Evolutionary conservation across 2,329 filamentous ascomycete genomes (phyloP), one percentile per base, ranked within the genome.

Genomic region (Elsinoe arachidis): DNA sequence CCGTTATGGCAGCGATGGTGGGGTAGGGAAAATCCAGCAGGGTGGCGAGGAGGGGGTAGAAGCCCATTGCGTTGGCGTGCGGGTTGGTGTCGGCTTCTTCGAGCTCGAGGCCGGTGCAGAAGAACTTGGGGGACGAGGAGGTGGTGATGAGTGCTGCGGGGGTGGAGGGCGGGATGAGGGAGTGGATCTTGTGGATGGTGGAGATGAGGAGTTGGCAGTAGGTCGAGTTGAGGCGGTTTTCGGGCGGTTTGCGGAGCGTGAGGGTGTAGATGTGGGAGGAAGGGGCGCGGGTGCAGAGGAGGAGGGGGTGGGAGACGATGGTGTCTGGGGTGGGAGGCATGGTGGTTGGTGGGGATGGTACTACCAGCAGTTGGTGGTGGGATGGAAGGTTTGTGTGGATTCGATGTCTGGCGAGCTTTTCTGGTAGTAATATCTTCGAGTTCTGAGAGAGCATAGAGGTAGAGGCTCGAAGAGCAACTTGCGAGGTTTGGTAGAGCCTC

Each of bases 111-210:
- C 69, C 68, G 57, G 77, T 79, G 61, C 77, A 80, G 74, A 74
- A 80, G 62, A 75, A 76, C 61, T 76, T 76, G 30, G 73, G 72
- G 66, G 79, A 76, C 51, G 72, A 76, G 9, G 78, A 78, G 61
- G 72, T 72, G 2, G 78, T 80, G 43, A 81, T 76, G 2, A 82
- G 76, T 17, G 77, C 78, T 0, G 78, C 78, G 58, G 78, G 74
- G 3, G 74, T 70, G 51, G 76, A 72, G 9, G 74, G 68, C 0
- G 76, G 76, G 5, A 81, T 66, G 3, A 74, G 69, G 11, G 12
- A 10, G 41, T 46, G 41, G 21, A 46, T 46, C 11, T n/a, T 10
- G 41, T 46, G 41, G 41, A 46, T 46, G 21, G 21, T 46, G 41
- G 4, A 4, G 41, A 46, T 46, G 9, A 46, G 41, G 19, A 46